Evolutionary conservation across 495 filamentous ascomycete genomes (phyloP).

Genomic region (Podospora didyma): DNA sequence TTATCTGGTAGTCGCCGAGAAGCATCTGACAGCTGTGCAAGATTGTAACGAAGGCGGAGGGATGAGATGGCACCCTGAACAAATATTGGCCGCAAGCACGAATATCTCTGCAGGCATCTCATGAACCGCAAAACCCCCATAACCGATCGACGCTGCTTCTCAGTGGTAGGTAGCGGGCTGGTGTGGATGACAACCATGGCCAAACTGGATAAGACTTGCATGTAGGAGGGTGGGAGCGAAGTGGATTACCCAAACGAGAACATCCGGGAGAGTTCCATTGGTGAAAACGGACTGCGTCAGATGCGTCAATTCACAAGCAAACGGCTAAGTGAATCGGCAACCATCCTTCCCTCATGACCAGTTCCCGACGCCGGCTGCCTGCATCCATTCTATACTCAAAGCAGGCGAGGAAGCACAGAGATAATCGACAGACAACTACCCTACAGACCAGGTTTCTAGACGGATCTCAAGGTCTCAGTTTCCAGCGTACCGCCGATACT

Average conservation of each 20-base stretch:
- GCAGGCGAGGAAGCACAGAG: too few relatives aligned
- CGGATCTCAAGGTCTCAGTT: background rate
- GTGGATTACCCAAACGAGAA: conserved; percentile 15
- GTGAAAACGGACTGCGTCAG: background rate
- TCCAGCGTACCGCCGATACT: background rate
- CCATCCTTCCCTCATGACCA: background rate
- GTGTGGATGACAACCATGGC: conserved; percentile 7
- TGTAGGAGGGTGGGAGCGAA: conserved; percentile 1
- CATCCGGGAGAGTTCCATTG: conserved; percentile 9
- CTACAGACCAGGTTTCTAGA: background rate
- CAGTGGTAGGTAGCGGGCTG: background rate
- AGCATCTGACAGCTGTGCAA: background rate
- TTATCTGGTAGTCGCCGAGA: conserved; percentile 4
- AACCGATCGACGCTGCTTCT: background rate
- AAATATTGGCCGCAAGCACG: background rate
- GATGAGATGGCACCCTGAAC: too few relatives aligned
- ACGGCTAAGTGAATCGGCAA: background rate
- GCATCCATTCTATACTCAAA: background rate
- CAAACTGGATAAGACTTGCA: conserved; percentile 11
- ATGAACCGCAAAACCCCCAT: conserved; percentile 4
- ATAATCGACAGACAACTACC: too few relatives aligned
- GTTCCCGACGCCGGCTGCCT: background rate
- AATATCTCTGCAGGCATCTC: background rate
- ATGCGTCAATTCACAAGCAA: background rate
- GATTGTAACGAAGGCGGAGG: background rate